These are phyloP conservation scores for Taiozyma sp. DNA, from an alignment of 1,139 yeast genomes.

Conservation along the genomic window DNA sequence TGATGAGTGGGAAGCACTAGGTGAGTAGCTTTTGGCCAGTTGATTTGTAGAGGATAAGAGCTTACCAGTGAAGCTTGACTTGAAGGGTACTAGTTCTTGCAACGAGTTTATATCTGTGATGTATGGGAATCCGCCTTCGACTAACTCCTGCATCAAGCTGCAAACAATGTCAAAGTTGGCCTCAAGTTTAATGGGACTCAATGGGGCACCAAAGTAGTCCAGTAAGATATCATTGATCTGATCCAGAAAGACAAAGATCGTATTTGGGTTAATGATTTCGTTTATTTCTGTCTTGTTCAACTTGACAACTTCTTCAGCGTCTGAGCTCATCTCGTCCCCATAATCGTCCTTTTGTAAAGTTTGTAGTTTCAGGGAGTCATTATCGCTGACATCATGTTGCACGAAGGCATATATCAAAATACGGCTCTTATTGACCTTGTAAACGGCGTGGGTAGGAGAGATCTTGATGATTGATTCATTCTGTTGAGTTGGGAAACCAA, in stretches of 20 bases:
- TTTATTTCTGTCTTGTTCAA: slow-evolving; percentile 2
- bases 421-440: slow-evolving; percentile 12
- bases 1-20: slow-evolving; percentile 35
- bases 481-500: slow-evolving; percentile 24
- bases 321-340: slow-evolving; percentile 22
- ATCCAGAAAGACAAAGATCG: slow-evolving; percentile 52
- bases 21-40: slow-evolving; percentile 21
- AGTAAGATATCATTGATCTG: slow-evolving; percentile 47
- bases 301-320: slow-evolving; percentile 6
- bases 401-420: slow-evolving; percentile 18
- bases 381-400: slow-evolving; percentile 13
- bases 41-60: slow-evolving; percentile 35
- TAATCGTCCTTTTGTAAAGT: slow-evolving; percentile 22
- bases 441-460: slow-evolving; percentile 16
- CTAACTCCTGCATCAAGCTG: slow-evolving; percentile 58
- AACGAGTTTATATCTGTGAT: slow-evolving; percentile 69
- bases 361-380: slow-evolving; percentile 19
- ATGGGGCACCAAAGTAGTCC: slow-evolving; percentile 56
- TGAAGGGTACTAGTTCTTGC: slow-evolving; percentile 65
- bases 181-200: slow-evolving; percentile 54
- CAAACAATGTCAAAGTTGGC: slow-evolving; percentile 64
- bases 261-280: slow-evolving; percentile 37
- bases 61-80: slow-evolving; percentile 36
- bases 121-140: slow-evolving; percentile 74
- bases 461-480: slow-evolving; percentile 19